A percentile compares a stretch with the other conserved stretches of the same genome.
Evolutionary conservation across 805 yeast species (phyloP).

Genomic region (Blastobotrys parvus): DNA sequence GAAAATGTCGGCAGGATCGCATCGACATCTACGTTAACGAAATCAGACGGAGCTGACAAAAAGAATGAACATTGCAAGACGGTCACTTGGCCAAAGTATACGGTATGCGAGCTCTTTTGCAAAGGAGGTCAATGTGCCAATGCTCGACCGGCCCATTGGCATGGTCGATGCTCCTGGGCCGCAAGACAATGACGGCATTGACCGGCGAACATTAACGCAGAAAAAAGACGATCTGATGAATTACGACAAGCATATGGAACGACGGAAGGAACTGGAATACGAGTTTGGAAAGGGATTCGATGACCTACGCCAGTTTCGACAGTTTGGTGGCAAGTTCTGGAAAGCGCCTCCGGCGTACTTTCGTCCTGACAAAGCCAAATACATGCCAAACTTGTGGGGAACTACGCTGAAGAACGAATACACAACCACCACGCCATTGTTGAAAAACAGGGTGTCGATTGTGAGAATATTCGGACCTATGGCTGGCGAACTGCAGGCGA

Average conservation of each 20-base stretch:
- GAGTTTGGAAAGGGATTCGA: slow-evolving; percentile 53
- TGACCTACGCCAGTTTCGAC: slow-evolving; percentile 52
- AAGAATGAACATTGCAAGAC: not conserved
- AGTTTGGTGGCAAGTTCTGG: slow-evolving; percentile 80
- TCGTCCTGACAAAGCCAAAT: slow-evolving; percentile 60
- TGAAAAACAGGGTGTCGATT: slow-evolving; percentile 49
- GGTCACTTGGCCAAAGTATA: not conserved
- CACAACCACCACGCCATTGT: slow-evolving; percentile 30
- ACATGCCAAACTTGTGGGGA: slow-evolving; percentile 73
- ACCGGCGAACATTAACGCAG: slow-evolving; percentile 31
- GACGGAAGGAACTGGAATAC: slow-evolving; percentile 46
- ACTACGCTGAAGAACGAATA: slow-evolving; percentile 34
- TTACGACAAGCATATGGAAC: slow-evolving; percentile 37
- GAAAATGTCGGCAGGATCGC: no score
- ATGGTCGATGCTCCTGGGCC: slow-evolving; percentile 31
- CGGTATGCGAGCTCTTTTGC: not conserved
- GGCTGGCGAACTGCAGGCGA: slow-evolving; percentile 61
- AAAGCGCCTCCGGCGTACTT: slow-evolving; percentile 75
- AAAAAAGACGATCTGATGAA: slow-evolving; percentile 41
- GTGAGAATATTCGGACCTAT: slow-evolving; percentile 59
- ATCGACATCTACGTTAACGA: no score
- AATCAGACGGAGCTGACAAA: no score
- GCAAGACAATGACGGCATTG: slow-evolving; percentile 34
- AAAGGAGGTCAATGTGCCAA: slow-evolving; percentile 6
- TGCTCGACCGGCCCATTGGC: slow-evolving; percentile 42